Evolutionary conservation across 805 yeast genomes (phyloP), one percentile per base, ranked within the genome.

Genomic region (Wickerhamomyces sydowiorum): DNA sequence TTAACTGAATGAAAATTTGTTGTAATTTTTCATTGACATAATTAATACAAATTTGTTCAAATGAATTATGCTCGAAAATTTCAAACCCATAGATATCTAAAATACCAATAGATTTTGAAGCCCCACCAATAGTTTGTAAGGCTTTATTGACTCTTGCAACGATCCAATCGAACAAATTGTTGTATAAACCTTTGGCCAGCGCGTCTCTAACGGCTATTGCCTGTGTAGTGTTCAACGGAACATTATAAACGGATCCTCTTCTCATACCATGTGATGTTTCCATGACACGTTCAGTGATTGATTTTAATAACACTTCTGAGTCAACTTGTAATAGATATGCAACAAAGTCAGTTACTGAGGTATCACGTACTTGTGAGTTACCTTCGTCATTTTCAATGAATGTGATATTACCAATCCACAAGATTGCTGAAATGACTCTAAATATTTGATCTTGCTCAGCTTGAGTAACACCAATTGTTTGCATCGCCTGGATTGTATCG

Each of bases 191-290:
- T 65, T 90, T 93, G 5, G 98, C 96, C 38, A 93, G 69, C 5
- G 97, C 96, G 64, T 93, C 98, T 53, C 90, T 78, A 12, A 89
- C 96, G 1, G 99, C 96, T 3, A 82, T 82, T 1, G 99, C 98
- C 65, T 93, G 99, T 1, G 85, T 89, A 28, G 76, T 72, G 58
- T 93, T 93, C 51, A 93, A 73, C 2, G 99, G 98, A 34, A 88
- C 93, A 60, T 93, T 96, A 59, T 91, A 93, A 7, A 91, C 80
- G 13, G 96, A 89, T 15, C 96, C 98, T 53, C 97, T 75, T 53
- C 79, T 77, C 75, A 81, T 78, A 48, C 97, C 96, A 56, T 89
- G 95, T 28, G 80, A 74, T 1, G 98, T 91, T 60, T 91, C 96
- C 69, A 93, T 78, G 18, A 86, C 78, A 66, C 96, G 77, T 56